Conservation (phyloP, 805 yeast genomes). For the Teunomyces pallodes region DNA sequence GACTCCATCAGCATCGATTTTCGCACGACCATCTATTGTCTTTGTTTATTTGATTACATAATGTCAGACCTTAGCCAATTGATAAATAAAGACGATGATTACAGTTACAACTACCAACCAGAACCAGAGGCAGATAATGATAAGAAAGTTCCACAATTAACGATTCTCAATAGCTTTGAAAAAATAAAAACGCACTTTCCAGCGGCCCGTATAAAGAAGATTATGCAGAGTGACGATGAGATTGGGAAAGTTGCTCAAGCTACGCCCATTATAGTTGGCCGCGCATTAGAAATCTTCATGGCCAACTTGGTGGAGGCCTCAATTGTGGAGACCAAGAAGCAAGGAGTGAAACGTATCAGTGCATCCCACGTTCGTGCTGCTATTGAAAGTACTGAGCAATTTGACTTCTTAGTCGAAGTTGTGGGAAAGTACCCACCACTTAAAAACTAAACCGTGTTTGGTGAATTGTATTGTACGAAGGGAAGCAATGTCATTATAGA, state of each 20-base stretch:
- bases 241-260: slow-evolving; percentile 98
- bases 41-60: not conserved
- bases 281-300: slow-evolving; percentile 90
- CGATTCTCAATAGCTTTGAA: slow-evolving; percentile 37
- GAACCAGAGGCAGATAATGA: not conserved
- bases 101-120: slow-evolving; percentile 11
- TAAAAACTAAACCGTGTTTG: slow-evolving; percentile 13
- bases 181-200: slow-evolving; percentile 80
- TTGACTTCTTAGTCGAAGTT: slow-evolving; percentile 85
- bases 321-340: slow-evolving; percentile 68
- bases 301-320: slow-evolving; percentile 85
- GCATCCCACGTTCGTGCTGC: slow-evolving; percentile 84
- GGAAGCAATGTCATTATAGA: slow-evolving; percentile 1
- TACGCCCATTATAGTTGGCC: slow-evolving; percentile 96
- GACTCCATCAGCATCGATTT: not conserved
- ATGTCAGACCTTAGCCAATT: slow-evolving; percentile 28
- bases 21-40: not conserved
- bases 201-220: slow-evolving; percentile 89
- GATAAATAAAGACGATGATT: slow-evolving; percentile 24
- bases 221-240: slow-evolving; percentile 98
- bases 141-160: slow-evolving; percentile 27
- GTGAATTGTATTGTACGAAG: not conserved
- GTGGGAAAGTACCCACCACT: slow-evolving; percentile 58
- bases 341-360: slow-evolving; percentile 76
- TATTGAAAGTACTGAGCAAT: slow-evolving; percentile 80